Conservation (phyloP, 768 basidiomycete genomes). For the Naganishia onofrii region DNA sequence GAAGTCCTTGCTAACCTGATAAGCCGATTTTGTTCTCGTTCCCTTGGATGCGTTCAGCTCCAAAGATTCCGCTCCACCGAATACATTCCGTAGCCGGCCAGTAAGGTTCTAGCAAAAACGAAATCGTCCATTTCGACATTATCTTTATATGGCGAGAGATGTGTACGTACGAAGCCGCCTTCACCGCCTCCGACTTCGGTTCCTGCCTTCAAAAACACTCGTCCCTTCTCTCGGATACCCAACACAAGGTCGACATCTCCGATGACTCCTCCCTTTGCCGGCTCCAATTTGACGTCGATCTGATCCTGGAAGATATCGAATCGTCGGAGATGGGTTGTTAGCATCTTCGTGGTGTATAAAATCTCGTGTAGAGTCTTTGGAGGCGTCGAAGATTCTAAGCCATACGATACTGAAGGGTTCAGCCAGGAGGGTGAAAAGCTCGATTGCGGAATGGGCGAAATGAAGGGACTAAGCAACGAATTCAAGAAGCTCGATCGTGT, state of each 20-base stretch:
- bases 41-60: slow-evolving; percentile 79
- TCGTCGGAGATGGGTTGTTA: slow-evolving; percentile 65
- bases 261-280: slow-evolving; percentile 42
- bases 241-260: slow-evolving; percentile 49
- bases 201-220: slow-evolving; percentile 73
- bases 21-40: slow-evolving; percentile 80
- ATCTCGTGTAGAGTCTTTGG: slow-evolving; percentile 62
- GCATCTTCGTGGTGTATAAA: slow-evolving; percentile 65
- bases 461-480: slow-evolving; percentile 70
- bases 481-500: slow-evolving; percentile 78
- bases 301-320: slow-evolving; percentile 77
- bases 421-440: slow-evolving; percentile 41
- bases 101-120: slow-evolving; percentile 65
- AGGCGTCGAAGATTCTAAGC: slow-evolving; percentile 41
- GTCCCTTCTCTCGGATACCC: slow-evolving; percentile 66
- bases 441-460: slow-evolving; percentile 46
- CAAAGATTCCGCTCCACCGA: slow-evolving; percentile 86
- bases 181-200: slow-evolving; percentile 93
- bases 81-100: slow-evolving; percentile 76
- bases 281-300: slow-evolving; percentile 74
- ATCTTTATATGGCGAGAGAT: neutral
- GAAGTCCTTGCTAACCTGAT: slow-evolving; percentile 62
- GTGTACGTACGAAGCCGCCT: slow-evolving; percentile 74
- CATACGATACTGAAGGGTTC: slow-evolving; percentile 36
- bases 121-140: neutral